phyloP scores from a whole-genome alignment of 768 basidiomycete genomes.

The Kwoniella europaea region DNA sequence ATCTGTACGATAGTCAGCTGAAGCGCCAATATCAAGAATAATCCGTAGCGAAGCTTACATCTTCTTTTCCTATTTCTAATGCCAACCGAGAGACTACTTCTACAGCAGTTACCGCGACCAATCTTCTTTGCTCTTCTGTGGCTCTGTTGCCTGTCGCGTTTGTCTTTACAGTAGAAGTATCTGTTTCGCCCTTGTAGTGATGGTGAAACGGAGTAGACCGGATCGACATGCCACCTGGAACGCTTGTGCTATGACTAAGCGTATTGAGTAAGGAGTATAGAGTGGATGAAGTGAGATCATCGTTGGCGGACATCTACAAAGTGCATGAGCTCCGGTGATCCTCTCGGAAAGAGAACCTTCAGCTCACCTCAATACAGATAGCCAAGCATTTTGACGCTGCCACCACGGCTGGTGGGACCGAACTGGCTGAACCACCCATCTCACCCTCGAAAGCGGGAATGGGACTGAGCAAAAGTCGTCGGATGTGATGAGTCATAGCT shows the following conservation, averaged over 20 bases:
- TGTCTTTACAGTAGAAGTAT: constrained; percentile 33
- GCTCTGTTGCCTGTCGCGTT: constrained; percentile 24
- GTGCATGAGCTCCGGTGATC: neutral
- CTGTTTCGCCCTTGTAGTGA: constrained; percentile 19
- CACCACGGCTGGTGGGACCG: constrained; percentile 75
- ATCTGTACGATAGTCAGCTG: constrained; percentile 62
- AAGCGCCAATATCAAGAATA: neutral
- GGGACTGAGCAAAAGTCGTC: constrained; percentile 86
- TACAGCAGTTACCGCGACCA: constrained; percentile 87
- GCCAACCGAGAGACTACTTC: constrained; percentile 86
- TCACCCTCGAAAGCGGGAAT: constrained; percentile 85
- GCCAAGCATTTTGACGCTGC: constrained; percentile 90
- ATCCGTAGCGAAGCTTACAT: constrained; percentile 62
- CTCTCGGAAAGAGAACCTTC: neutral
- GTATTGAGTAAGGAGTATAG: constrained; percentile 96
- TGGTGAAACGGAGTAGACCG: constrained; percentile 23
- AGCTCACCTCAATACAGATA: constrained; percentile 76
- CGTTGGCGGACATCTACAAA: constrained; percentile 75
- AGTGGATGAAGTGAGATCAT: constrained; percentile 88
- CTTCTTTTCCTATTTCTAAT: constrained; percentile 81
- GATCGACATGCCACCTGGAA: constrained; percentile 22
- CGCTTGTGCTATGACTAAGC: constrained; percentile 61
- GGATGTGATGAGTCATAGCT: constrained; percentile 75
- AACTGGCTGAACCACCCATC: constrained; percentile 69
- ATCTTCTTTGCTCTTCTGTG: constrained; percentile 71